Evolutionary conservation across 2,329 filamentous ascomycete genomes (phyloP).

Genomic region (Fusarium sp.): DNA sequence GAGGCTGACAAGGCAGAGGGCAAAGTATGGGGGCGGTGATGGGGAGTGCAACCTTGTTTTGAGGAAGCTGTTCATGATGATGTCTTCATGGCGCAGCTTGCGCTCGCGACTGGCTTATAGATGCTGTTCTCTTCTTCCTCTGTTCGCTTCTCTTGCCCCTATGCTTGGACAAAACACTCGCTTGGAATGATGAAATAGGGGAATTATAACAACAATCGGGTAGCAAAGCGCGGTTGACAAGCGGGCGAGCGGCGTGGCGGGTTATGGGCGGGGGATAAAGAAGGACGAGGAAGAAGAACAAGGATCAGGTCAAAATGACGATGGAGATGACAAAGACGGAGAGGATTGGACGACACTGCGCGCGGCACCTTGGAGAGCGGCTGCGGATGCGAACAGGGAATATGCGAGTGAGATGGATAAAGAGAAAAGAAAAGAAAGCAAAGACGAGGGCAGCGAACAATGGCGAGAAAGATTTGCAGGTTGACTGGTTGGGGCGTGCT

Average conservation of each 20-base stretch:
- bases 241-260: constrained; percentile 33
- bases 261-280: constrained; percentile 33
- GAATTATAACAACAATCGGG: constrained; percentile 17
- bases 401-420: neutral
- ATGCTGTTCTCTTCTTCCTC: constrained; percentile 3
- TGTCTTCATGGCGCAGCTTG: constrained; percentile 52
- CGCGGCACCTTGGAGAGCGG: neutral
- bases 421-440: neutral
- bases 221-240: constrained; percentile 19
- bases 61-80: constrained; percentile 55
- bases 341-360: constrained; percentile 25
- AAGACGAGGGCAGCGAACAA: constrained; percentile 6
- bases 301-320: constrained; percentile 41
- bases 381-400: constrained; percentile 11
- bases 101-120: constrained; percentile 30
- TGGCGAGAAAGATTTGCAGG: constrained; percentile 28
- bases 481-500: constrained; percentile 26
- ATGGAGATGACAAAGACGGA: constrained; percentile 36
- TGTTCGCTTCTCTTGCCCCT: constrained; percentile 8
- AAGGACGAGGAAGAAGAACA: constrained; percentile 30
- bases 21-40: constrained; percentile 10
- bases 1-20: neutral
- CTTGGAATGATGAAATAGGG: constrained; percentile 10
- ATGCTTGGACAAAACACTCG: constrained; percentile 16
- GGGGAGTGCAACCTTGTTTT: constrained; percentile 55